phyloP scores from a whole-genome alignment of 108 stramenopile genomes.

The Skeletonema menzelii region DNA sequence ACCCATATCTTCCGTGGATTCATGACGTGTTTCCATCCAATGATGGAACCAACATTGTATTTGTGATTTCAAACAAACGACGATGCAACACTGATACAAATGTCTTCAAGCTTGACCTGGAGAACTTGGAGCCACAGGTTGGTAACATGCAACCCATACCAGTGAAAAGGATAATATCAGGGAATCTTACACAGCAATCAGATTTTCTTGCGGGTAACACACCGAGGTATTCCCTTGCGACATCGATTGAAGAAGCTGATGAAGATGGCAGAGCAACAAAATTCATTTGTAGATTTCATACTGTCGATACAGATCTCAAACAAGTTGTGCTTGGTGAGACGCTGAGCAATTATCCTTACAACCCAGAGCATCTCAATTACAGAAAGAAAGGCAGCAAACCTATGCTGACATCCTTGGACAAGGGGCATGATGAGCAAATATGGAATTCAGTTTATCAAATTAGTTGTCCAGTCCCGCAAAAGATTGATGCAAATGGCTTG shows the following conservation, averaged over 20 bases:
- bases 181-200: not conserved
- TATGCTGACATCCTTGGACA: constrained; percentile 25
- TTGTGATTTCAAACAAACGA: constrained; percentile 40
- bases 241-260: constrained; percentile 42
- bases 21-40: constrained; percentile 40
- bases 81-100: constrained; percentile 47
- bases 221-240: constrained; percentile 37
- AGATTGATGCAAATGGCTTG: not conserved
- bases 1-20: constrained; percentile 48
- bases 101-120: constrained; percentile 23
- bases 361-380: constrained; percentile 39
- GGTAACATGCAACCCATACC: constrained; percentile 45
- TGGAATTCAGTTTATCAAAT: constrained; percentile 35
- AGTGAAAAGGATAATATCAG: constrained; percentile 22
- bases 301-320: constrained; percentile 4
- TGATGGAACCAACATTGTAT: constrained; percentile 32
- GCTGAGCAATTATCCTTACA: constrained; percentile 38
- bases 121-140: constrained; percentile 48
- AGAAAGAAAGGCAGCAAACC: constrained; percentile 32
- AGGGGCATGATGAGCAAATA: constrained; percentile 40
- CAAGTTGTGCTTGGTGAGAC: constrained; percentile 46
- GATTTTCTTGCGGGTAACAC: not conserved
- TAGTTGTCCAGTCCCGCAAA: constrained; percentile 35
- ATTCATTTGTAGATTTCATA: constrained; percentile 47
- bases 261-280: constrained; percentile 34